Evolutionary conservation across 2,329 filamentous ascomycete species (phyloP).

Genomic region (Sordariomycetes sp.): DNA sequence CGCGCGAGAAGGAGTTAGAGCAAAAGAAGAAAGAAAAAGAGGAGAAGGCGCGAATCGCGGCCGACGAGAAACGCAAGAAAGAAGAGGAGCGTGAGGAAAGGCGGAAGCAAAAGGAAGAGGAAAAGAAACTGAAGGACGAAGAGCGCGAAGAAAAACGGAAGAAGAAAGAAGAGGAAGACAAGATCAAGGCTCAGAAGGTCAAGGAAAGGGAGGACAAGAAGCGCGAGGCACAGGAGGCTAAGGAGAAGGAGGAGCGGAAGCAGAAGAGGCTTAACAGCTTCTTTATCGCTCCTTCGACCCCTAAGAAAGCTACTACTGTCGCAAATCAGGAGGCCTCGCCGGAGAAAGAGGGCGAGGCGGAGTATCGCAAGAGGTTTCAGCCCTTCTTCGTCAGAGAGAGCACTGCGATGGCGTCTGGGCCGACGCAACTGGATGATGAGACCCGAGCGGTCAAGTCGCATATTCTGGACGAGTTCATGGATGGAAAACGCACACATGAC

Average conservation of each 20-base stretch:
- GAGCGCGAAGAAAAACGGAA: constrained; percentile 30
- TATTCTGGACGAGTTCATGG: constrained; percentile 43
- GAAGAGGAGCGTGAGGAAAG: constrained; percentile 24
- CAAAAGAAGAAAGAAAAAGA: constrained; percentile 26
- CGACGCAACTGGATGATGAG: constrained; percentile 48
- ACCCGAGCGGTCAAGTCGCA: constrained; percentile 40
- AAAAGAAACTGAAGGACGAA: constrained; percentile 28
- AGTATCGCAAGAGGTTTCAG: constrained; percentile 65
- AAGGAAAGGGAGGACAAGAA: constrained; percentile 28
- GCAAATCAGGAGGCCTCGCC: constrained; percentile 13
- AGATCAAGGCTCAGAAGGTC: constrained; percentile 16
- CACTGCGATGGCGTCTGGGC: constrained; percentile 57
- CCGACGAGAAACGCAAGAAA: constrained; percentile 17
- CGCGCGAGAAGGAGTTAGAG: constrained; percentile 25
- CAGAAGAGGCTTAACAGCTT: constrained; percentile 38
- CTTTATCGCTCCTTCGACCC: constrained; percentile 29
- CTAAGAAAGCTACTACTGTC: constrained; percentile 26
- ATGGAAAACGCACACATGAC: constrained; percentile 27
- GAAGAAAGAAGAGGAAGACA: constrained; percentile 31
- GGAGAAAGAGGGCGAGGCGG: constrained; percentile 24
- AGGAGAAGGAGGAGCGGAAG: constrained; percentile 39
- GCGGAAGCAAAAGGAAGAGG: constrained; percentile 18
- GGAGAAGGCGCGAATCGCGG: constrained; percentile 26
- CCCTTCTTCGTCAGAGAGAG: constrained; percentile 72
- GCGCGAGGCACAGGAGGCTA: constrained; percentile 27